Conservation (phyloP, 108 stramenopile genomes). For the Aurantiochytrium sp. region DNA sequence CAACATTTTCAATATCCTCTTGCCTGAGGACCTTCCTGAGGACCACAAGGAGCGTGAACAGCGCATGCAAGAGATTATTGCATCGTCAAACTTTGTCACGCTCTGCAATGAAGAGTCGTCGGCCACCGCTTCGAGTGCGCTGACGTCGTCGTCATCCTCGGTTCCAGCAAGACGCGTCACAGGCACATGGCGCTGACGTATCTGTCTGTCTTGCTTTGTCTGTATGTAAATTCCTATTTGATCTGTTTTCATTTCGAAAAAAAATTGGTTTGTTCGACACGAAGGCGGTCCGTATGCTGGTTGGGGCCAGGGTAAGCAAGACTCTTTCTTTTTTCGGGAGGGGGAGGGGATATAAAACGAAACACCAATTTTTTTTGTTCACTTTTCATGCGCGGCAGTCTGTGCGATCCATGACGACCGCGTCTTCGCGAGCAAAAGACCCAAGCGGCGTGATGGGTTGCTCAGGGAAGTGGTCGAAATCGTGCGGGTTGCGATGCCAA, state of each 20-base stretch:
- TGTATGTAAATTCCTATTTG: too few species aligned
- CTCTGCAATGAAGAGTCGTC: not conserved
- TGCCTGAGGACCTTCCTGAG: slow-evolving; percentile 7
- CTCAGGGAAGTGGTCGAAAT: not conserved
- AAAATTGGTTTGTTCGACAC: not conserved
- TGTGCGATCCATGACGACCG: not conserved
- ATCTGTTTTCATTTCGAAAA: not conserved
- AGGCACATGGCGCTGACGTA: too few species aligned
- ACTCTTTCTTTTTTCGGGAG: too few species aligned
- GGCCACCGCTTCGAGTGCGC: not conserved
- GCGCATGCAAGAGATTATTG: not conserved
- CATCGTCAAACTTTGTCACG: not conserved
- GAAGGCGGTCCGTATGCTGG: too few species aligned
- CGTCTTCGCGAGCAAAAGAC: not conserved
- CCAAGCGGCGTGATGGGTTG: not conserved
- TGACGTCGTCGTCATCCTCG: too few species aligned
- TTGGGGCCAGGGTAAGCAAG: too few species aligned
- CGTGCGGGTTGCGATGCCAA: slow-evolving; percentile 29
- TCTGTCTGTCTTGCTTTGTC: too few species aligned
- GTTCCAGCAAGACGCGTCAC: too few species aligned
- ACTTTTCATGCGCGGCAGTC: not conserved
- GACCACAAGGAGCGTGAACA: not conserved
- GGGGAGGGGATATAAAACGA: too few species aligned
- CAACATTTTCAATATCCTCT: slow-evolving; percentile 23
- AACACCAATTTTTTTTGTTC: not conserved